Evolutionary conservation across 768 basidiomycete genomes (phyloP), one percentile per base, ranked within the genome.

Genomic region (Leccinum olivaceopallidum): DNA sequence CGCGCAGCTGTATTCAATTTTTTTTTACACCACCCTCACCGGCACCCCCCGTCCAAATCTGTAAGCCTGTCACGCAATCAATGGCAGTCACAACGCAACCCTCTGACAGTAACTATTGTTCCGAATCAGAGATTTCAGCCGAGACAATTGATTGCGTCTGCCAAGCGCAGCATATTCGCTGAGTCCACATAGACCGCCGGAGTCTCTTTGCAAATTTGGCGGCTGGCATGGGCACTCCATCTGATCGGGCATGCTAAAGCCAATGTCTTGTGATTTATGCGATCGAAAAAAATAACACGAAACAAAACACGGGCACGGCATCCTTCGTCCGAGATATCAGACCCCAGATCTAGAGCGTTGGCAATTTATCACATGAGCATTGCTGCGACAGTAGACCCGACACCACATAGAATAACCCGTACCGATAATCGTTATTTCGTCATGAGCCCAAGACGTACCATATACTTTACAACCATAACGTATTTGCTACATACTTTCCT

Each of bases 381-480:
- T 47, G 44, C 44, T 47, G 44, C 20, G 37, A 22, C n/a, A 14
- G 0, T 2, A 36, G 36, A 14, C 34, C 34, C 34, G 34, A 34
- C 34, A 36, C 34, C 13, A 42, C n/a, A 44, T 20, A 20, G 9
- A 44, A 47, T 47, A 47, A 12, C 22, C 12, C 5, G 44, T 20
- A 47, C n/a, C n/a, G 44, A 47, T 47, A 47, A 47, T 47, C 44
- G 44, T 47, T 22, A 47, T 6, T 47, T 47, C 44, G 44, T 20
- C 44, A 13, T 47, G 44, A 22, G 20, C 60, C 59, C 65, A 60
- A 65, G 56, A 72, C 52, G 53, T 61, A 63, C 24, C 72, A 64
- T 75, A 64, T 75, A 47, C 51, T 71, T 74, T 75, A 74, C 74
- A 75, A 56, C 55, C 70, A 73, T 75, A 75, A 74, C 62, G 73